Conservation (phyloP, 140 eudicot genomes). For the Flaveria floridana region DNA sequence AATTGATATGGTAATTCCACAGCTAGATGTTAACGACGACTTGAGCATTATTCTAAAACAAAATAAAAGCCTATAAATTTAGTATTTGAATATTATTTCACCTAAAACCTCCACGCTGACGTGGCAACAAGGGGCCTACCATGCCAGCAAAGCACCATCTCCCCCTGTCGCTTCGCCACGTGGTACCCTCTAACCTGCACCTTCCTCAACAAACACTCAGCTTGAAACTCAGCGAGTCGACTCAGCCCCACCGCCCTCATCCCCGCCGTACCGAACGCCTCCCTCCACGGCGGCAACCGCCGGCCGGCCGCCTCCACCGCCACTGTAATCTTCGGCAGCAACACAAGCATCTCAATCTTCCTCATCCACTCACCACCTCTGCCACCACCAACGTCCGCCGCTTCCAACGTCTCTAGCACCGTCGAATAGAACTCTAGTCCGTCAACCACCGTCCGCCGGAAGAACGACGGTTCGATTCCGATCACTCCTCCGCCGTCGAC, state of each 20-base stretch:
- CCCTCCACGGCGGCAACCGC: conserved; percentile 66
- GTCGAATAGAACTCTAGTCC: conserved; percentile 89
- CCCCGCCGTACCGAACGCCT: conserved; percentile 71
- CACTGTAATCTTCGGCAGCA: conserved; percentile 79
- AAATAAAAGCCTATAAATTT: background rate
- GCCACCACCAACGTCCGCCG: conserved; percentile 59
- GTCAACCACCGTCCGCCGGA: conserved; percentile 67
- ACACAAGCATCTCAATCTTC: conserved; percentile 69
- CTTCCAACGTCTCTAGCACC: conserved; percentile 74
- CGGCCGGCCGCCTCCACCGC: conserved; percentile 74
- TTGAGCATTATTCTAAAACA: background rate
- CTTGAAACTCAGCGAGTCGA: conserved; percentile 83
- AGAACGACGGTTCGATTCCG: conserved; percentile 59
- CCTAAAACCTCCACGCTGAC: conserved; percentile 87
- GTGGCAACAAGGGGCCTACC: conserved; percentile 88
- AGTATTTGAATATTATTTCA: conserved; percentile 9
- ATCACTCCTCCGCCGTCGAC: conserved; percentile 60
- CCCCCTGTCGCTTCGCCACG: conserved; percentile 75
- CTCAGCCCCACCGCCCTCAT: conserved; percentile 71
- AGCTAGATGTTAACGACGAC: too few relatives aligned
- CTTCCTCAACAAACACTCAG: conserved; percentile 78
- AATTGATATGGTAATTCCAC: too few relatives aligned
- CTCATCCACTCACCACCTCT: conserved; percentile 64
- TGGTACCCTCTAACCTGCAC: conserved; percentile 90
- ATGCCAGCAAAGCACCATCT: conserved; percentile 99